Conservation (phyloP, 2,329 filamentous ascomycete genomes). For the Graphium sp. region DNA sequence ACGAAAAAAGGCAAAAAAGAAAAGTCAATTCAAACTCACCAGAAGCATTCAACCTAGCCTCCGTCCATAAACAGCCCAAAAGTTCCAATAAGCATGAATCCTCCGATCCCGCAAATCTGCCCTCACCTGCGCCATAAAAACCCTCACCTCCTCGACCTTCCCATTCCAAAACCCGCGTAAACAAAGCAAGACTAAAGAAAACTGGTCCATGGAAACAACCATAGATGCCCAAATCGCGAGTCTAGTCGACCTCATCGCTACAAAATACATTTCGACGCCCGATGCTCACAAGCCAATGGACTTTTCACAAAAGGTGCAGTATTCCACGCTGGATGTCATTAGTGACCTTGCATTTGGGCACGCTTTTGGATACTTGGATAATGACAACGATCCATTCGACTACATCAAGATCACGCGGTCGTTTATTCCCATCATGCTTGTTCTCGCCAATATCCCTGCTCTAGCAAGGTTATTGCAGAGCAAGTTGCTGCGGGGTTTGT, state of each 20-base stretch:
- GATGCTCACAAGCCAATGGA: constrained; percentile 24
- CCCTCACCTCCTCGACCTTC: constrained; percentile 11
- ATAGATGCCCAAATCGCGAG: constrained; percentile 28
- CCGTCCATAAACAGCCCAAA: constrained; percentile 2
- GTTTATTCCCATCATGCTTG: constrained; percentile 23
- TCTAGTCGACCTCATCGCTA: constrained; percentile 27
- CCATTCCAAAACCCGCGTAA: constrained; percentile 19
- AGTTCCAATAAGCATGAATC: constrained; percentile 11
- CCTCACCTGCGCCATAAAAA: constrained; percentile 10
- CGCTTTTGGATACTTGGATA: constrained; percentile 28
- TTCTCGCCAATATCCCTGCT: constrained; percentile 22
- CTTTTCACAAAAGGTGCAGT: constrained; percentile 27
- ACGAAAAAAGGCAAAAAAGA: too few species aligned
- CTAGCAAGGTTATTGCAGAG: constrained; percentile 23
- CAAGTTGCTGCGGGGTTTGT: constrained; percentile 18
- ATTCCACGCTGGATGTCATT: constrained; percentile 39
- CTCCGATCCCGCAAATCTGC: constrained; percentile 9
- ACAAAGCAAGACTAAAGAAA: constrained; percentile 27
- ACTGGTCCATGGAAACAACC: constrained; percentile 26
- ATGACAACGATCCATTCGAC: constrained; percentile 27
- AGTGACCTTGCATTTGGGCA: constrained; percentile 32
- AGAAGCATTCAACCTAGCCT: too few species aligned
- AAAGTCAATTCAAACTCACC: too few species aligned
- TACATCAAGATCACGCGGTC: constrained; percentile 26
- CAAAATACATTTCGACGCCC: constrained; percentile 22